A percentile compares a stretch with the other conserved stretches of the same genome.
Conservation (phyloP, 148 eudicot genomes). For the Amaranthus cruentus region DNA sequence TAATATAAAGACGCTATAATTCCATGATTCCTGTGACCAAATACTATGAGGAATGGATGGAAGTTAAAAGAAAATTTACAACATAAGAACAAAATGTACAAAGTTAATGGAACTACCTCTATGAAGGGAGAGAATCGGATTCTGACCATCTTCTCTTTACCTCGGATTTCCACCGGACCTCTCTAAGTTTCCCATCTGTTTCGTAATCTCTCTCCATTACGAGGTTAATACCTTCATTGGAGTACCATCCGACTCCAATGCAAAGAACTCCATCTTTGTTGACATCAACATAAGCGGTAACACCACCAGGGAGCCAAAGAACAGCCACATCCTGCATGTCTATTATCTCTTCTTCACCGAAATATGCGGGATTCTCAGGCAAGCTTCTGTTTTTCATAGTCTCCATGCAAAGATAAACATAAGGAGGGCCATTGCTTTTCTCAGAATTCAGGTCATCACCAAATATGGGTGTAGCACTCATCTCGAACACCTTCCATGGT, state of each 20-base stretch:
- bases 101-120: constrained; percentile 16
- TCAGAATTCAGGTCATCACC: constrained; percentile 48
- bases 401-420: constrained; percentile 84
- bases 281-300: constrained; percentile 85
- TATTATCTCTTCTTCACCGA: constrained; percentile 81
- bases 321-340: constrained; percentile 83
- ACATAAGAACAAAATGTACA: constrained; percentile 9
- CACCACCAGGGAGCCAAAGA: constrained; percentile 96
- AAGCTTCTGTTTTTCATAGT: constrained; percentile 76
- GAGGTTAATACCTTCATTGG: constrained; percentile 90
- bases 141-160: constrained; percentile 87
- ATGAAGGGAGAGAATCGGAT: constrained; percentile 48
- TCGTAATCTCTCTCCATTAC: constrained; percentile 99
- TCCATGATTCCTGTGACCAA: neutral
- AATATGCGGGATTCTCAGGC: constrained; percentile 61
- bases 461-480: constrained; percentile 89
- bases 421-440: constrained; percentile 48
- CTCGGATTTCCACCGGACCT: constrained; percentile 78
- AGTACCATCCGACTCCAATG: constrained; percentile 97
- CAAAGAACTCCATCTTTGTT: constrained; percentile 81
- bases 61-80: neutral
- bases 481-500: constrained; percentile 93
- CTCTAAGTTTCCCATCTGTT: constrained; percentile 79
- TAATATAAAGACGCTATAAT: constrained; percentile 1
- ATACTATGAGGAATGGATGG: neutral